Percentiles rank a stretch among this genome's conserved stretches.
These are phyloP conservation scores for Tylopilus rubrobrunneus DNA, from an alignment of 768 basidiomycete species.

Conservation along the genomic window DNA sequence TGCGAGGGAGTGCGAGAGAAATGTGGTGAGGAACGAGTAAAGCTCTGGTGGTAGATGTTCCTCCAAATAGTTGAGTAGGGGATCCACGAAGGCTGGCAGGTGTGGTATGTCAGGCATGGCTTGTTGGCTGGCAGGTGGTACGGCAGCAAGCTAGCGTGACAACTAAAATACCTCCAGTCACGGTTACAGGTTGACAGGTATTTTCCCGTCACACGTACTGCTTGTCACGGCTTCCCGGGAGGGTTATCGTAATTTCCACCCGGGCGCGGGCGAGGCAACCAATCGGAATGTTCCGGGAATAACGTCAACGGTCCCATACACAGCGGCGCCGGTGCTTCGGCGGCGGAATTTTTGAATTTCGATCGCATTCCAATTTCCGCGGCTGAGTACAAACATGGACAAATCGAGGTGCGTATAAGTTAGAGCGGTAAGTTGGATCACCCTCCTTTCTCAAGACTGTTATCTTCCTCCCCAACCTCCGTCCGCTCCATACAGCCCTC, in stretches of 20 bases:
- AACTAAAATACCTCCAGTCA: constrained; percentile 10
- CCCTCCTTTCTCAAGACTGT: constrained; percentile 25
- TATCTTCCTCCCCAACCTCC: constrained; percentile 7
- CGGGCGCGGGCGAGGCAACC: constrained; percentile 12
- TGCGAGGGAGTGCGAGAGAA: constrained; percentile 51
- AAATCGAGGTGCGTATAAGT: constrained; percentile 32
- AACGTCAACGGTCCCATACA: background rate
- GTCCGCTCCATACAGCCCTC: constrained; percentile 1
- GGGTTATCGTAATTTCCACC: constrained; percentile 4
- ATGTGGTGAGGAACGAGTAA: constrained; percentile 46
- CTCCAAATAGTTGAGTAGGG: constrained; percentile 51
- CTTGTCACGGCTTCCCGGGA: constrained; percentile 7
- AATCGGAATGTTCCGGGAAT: constrained; percentile 28
- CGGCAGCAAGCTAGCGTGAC: constrained; percentile 20
- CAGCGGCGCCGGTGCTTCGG: constrained; percentile 15
- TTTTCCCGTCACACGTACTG: constrained; percentile 14
- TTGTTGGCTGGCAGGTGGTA: constrained; percentile 13
- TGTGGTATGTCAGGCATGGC: constrained; percentile 28
- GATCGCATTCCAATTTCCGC: constrained; percentile 20
- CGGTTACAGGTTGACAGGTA: constrained; percentile 5
- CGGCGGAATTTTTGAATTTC: constrained; percentile 15
- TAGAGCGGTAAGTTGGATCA: constrained; percentile 19
- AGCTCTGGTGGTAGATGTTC: constrained; percentile 53
- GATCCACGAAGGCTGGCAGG: constrained; percentile 50
- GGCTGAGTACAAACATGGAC: constrained; percentile 21